Conservation (phyloP, 345 rosid species). For the Eucalyptus polybractea region DNA sequence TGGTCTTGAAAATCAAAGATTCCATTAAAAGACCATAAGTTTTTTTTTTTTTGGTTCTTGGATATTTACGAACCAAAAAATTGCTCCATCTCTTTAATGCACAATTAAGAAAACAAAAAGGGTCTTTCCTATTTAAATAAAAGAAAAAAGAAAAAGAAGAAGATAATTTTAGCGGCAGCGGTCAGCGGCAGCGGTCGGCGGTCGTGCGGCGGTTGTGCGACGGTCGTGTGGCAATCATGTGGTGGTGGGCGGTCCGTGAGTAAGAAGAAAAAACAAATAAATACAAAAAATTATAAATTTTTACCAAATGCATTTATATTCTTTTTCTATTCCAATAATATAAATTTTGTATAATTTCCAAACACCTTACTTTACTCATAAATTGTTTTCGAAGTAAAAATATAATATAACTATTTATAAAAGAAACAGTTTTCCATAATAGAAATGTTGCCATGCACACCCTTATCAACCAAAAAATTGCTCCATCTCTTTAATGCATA, state of each 20-base stretch:
- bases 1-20: background rate
- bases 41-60: too few relatives aligned
- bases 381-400: rapidly evolving
- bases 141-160: too few relatives aligned
- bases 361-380: too few relatives aligned
- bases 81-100: too few relatives aligned
- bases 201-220: rapidly evolving
- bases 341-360: too few relatives aligned
- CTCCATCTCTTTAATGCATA: background rate
- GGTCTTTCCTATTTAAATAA: too few relatives aligned
- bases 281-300: too few relatives aligned
- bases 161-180: rapidly evolving
- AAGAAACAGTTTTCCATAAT: rapidly evolving
- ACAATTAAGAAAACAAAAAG: too few relatives aligned
- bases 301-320: too few relatives aligned
- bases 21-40: background rate
- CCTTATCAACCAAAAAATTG: background rate
- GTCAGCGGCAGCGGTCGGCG: rapidly evolving
- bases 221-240: rapidly evolving
- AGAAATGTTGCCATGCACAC: rapidly evolving
- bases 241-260: rapidly evolving
- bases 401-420: too few relatives aligned
- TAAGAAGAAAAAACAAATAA: too few relatives aligned
- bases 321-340: rapidly evolving
- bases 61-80: too few relatives aligned